These are phyloP conservation scores for Orbilia javanica DNA, from an alignment of 2,329 filamentous ascomycete species.

Conservation along the genomic window DNA sequence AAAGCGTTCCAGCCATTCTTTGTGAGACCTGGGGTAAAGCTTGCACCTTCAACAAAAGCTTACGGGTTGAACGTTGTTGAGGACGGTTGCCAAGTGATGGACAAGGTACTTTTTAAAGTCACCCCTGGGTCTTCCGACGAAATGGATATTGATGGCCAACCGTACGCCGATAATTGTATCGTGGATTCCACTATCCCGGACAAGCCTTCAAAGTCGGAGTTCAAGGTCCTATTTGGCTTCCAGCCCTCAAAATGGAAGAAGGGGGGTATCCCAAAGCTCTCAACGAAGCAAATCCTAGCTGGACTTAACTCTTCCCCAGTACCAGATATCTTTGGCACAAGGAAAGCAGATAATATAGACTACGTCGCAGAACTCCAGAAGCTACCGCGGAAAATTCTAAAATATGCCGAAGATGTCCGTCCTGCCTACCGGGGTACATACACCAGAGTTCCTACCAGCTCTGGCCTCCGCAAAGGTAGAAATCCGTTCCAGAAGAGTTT, in stretches of 20 bases:
- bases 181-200: slow-evolving; percentile 10
- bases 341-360: slow-evolving; percentile 59
- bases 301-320: slow-evolving; percentile 64
- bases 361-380: slow-evolving; percentile 67
- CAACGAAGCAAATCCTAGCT: slow-evolving; percentile 74
- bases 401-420: slow-evolving; percentile 75
- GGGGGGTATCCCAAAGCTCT: slow-evolving; percentile 60
- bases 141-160: slow-evolving; percentile 42
- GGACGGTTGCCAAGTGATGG: slow-evolving; percentile 63
- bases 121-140: slow-evolving; percentile 11
- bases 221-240: slow-evolving; percentile 65
- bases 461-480: slow-evolving; percentile 68
- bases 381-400: slow-evolving; percentile 75
- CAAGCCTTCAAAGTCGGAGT: slow-evolving; percentile 62
- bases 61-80: slow-evolving; percentile 69
- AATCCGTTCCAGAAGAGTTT: slow-evolving; percentile 71
- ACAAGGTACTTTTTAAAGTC: slow-evolving; percentile 19
- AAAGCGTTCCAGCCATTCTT: slow-evolving; percentile 85
- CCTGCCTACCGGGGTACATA: slow-evolving; percentile 80
- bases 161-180: not conserved
- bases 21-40: slow-evolving; percentile 77
- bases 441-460: slow-evolving; percentile 71
- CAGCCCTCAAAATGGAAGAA: slow-evolving; percentile 55
- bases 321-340: slow-evolving; percentile 42
- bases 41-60: slow-evolving; percentile 73